A percentile compares a stretch with the other conserved stretches of the same genome.
phyloP scores from a whole-genome alignment of 1,284 basidiomycete species.

The Agroathelia rolfsii region DNA sequence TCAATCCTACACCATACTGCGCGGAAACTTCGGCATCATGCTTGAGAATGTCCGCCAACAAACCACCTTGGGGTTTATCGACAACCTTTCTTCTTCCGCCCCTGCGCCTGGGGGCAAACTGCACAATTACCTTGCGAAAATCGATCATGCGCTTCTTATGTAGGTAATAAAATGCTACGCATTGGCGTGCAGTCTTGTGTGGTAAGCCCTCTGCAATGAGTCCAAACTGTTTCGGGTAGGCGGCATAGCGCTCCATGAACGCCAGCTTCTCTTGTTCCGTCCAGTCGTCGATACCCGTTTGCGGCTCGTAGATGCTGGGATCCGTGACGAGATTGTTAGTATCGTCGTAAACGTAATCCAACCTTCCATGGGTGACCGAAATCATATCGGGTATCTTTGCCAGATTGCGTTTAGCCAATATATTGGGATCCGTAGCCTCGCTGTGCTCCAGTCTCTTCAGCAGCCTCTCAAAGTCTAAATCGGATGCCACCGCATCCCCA shows the following conservation, averaged over 20 bases:
- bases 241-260: constrained; percentile 77
- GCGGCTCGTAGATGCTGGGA: constrained; percentile 71
- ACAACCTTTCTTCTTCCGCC: constrained; percentile 46
- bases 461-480: constrained; percentile 96
- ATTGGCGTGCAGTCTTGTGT: constrained; percentile 83
- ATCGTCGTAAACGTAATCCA: constrained; percentile 71
- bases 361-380: constrained; percentile 50
- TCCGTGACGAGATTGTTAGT: constrained; percentile 76
- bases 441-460: constrained; percentile 88
- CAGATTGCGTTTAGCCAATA: constrained; percentile 81
- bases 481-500: constrained; percentile 88
- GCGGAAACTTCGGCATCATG: constrained; percentile 60
- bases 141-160: constrained; percentile 86
- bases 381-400: constrained; percentile 92
- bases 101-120: constrained; percentile 50
- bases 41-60: constrained; percentile 68
- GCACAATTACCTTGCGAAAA: constrained; percentile 68
- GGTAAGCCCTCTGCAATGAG: constrained; percentile 74
- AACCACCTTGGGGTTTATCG: constrained; percentile 64
- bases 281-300: constrained; percentile 74
- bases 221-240: constrained; percentile 90
- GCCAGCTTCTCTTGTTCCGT: constrained; percentile 76
- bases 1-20: constrained; percentile 23
- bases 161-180: constrained; percentile 90
- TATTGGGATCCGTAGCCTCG: constrained; percentile 85